Evolutionary conservation across 169 alveolate species (phyloP), one percentile per base, ranked within the genome.

Genomic region (Plasmodium gallinaceum): DNA sequence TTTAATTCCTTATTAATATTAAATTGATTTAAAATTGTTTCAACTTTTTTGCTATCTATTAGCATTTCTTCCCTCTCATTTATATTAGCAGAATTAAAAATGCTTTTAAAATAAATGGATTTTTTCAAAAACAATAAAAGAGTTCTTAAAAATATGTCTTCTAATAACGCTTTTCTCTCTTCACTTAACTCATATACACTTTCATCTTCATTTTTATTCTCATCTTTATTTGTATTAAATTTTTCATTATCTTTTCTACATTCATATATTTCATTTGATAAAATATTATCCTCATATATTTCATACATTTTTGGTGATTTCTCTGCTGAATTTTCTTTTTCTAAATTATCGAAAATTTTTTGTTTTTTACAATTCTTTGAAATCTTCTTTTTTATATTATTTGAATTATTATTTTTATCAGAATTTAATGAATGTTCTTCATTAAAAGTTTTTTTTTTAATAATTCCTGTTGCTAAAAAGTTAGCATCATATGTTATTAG

Each of bases 41-140:
- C 68, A 0, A 86, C 76, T 71, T 72, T 86, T 62, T 52, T 86
- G 42, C 88, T 86, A 24, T 71, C 92, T 64, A 70, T 76, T 16
- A 86, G 9, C 65, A 86, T 54, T 62, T 86, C 92, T 45, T 86
- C 92, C 42, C 45, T 70, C 69, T 86, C 92, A 48, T 86, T 70
- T 71, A 86, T 86, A 61, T 86, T 86, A 51, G 88, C 86, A 73
- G 76, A 86, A 43, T 86, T 64, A 42, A 86, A 86, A 39, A 86
- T 86, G 37, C 88, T 86, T 86, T 86, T 86, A 86, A 86, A 86
- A 65, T 72, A 86, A 39, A 86, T 86, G 52, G 75, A 86, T 66
- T 86, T 86, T 52, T 71, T 86, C 46, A 86, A 70, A 64, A 86
- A 86, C 16, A 86, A 43, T 54, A 86, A 70, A 73, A 86, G 52